Conservation (phyloP, 2,329 filamentous ascomycete species). For the Madurella mycetomatis region DNA sequence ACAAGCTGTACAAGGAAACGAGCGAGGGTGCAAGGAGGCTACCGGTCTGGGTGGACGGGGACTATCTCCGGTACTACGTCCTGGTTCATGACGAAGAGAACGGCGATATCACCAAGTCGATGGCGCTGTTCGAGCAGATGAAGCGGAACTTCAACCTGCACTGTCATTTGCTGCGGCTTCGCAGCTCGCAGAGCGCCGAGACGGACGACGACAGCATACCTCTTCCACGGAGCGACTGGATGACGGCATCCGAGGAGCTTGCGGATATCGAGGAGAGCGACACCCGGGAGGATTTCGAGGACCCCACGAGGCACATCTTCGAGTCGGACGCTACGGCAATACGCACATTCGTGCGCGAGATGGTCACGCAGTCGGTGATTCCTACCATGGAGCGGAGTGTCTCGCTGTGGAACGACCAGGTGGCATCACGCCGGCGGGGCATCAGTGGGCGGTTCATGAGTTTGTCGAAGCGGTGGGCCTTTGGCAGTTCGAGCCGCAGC, state of each 20-base stretch:
- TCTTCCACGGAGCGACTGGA: constrained; percentile 81
- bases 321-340: constrained; percentile 89
- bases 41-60: constrained; percentile 82
- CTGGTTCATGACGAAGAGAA: constrained; percentile 94
- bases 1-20: constrained; percentile 80
- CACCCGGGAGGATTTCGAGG: constrained; percentile 64
- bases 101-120: constrained; percentile 87
- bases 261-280: constrained; percentile 66
- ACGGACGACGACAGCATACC: constrained; percentile 88
- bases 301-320: constrained; percentile 74
- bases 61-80: constrained; percentile 94
- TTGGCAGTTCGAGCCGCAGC: constrained; percentile 63
- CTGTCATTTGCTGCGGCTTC: constrained; percentile 82
- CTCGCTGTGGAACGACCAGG: constrained; percentile 93
- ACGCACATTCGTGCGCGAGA: constrained; percentile 83
- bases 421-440: constrained; percentile 83
- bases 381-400: constrained; percentile 94
- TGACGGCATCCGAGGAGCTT: constrained; percentile 81
- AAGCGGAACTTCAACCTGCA: constrained; percentile 96
- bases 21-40: constrained; percentile 68
- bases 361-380: constrained; percentile 90
- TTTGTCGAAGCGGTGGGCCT: constrained; percentile 85
- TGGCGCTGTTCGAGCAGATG: constrained; percentile 94
- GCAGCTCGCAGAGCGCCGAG: constrained; percentile 78
- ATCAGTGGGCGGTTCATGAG: constrained; percentile 92